These are phyloP conservation scores for Penicillium antarcticum DNA, from an alignment of 495 filamentous ascomycete species.

Conservation along the genomic window DNA sequence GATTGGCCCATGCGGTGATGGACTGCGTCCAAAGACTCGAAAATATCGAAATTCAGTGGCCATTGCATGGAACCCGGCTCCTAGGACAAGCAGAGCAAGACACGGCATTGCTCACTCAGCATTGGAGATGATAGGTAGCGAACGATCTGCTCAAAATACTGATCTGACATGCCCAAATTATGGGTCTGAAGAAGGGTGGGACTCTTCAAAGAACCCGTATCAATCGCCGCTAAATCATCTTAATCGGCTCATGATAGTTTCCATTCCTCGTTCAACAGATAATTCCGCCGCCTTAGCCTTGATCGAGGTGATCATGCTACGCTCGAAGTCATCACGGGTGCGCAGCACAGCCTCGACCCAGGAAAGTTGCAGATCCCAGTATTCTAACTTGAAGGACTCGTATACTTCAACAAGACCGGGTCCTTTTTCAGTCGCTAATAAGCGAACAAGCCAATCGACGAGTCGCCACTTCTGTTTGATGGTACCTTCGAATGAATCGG, in stretches of 20 bases:
- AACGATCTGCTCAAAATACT: too few species aligned
- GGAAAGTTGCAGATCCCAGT: conserved; percentile 91
- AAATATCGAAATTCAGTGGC: background rate
- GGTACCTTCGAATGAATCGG: conserved; percentile 61
- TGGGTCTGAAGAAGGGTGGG: too few species aligned
- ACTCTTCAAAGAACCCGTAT: too few species aligned
- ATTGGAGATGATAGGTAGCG: too few species aligned
- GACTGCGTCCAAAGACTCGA: background rate
- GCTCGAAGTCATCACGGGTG: conserved; percentile 87
- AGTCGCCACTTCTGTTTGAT: conserved; percentile 92
- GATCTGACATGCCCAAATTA: too few species aligned
- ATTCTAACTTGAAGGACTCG: conserved; percentile 74
- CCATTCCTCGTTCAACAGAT: conserved; percentile 68
- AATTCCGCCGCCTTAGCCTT: conserved; percentile 84
- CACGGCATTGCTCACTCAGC: too few species aligned
- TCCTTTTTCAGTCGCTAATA: conserved; percentile 74
- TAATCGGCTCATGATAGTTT: conserved; percentile 89
- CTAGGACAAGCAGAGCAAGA: background rate
- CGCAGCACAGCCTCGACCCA: conserved; percentile 96
- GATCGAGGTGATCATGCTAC: conserved; percentile 79
- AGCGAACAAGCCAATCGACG: conserved; percentile 70
- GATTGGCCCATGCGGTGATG: background rate
- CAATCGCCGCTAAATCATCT: conserved; percentile 49
- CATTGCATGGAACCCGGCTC: background rate
- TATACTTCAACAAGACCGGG: conserved; percentile 69